These are phyloP conservation scores for Backusella parvicylindrica DNA, from an alignment of 192 early-diverging fungal genomes.

Conservation along the genomic window DNA sequence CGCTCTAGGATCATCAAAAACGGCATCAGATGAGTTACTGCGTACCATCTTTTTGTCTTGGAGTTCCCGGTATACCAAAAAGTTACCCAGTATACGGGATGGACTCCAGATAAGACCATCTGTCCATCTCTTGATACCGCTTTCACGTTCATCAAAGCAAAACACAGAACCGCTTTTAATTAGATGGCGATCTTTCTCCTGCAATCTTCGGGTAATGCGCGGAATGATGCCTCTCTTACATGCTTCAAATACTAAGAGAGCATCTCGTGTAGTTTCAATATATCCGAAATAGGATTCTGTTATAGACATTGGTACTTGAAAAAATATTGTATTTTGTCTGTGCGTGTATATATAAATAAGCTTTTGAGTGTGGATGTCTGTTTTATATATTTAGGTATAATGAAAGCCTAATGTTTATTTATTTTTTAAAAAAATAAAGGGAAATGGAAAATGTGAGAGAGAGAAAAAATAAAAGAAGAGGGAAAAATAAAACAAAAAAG, in stretches of 20 bases:
- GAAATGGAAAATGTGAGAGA: neutral
- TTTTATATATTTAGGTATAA: neutral
- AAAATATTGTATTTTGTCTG: neutral
- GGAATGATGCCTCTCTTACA: conserved; percentile 63
- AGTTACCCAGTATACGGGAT: conserved; percentile 77
- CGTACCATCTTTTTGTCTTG: conserved; percentile 28
- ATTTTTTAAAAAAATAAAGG: neutral
- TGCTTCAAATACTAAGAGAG: conserved; percentile 74
- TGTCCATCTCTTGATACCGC: conserved; percentile 83
- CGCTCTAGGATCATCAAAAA: neutral
- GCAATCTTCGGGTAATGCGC: conserved; percentile 61
- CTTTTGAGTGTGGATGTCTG: neutral
- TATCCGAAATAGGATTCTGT: conserved; percentile 55
- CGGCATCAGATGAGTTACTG: neutral
- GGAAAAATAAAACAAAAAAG: neutral
- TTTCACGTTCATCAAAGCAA: conserved; percentile 81
- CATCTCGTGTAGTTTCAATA: conserved; percentile 70
- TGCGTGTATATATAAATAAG: neutral
- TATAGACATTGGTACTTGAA: conserved; percentile 9
- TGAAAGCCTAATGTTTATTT: neutral
- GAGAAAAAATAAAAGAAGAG: neutral
- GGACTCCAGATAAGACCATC: conserved; percentile 82
- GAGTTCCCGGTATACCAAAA: conserved; percentile 76
- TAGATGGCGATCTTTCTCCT: conserved; percentile 65
- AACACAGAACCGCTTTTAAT: conserved; percentile 74